phyloP scores from a whole-genome alignment of 352 stramenopile species.

The Bremia lactucae region DNA sequence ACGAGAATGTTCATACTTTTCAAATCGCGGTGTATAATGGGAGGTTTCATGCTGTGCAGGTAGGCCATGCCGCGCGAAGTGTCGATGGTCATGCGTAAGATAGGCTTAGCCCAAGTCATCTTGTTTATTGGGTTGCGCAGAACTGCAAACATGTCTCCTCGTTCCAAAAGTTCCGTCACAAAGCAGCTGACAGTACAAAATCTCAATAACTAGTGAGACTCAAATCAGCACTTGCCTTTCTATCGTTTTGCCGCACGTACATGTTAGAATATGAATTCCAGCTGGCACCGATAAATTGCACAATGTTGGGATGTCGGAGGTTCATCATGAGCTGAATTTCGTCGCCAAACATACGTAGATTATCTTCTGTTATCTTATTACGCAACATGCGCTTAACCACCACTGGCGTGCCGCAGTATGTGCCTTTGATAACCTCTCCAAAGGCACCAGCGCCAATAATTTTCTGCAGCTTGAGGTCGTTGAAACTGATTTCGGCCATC shows the following conservation, averaged over 20 bases:
- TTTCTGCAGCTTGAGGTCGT: slow-evolving; percentile 83
- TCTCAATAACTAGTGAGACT: slow-evolving; percentile 4
- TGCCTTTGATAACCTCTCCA: slow-evolving; percentile 83
- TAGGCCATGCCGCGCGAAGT: slow-evolving; percentile 94
- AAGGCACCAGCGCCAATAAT: slow-evolving; percentile 81
- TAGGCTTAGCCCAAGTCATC: slow-evolving; percentile 74
- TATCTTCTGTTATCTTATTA: slow-evolving; percentile 84
- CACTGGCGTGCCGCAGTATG: slow-evolving; percentile 80
- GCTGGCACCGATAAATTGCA: slow-evolving; percentile 85
- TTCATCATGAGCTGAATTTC: slow-evolving; percentile 89
- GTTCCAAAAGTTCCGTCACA: slow-evolving; percentile 80
- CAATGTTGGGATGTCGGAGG: slow-evolving; percentile 80
- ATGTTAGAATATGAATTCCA: slow-evolving; percentile 90
- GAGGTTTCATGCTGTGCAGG: slow-evolving; percentile 94
- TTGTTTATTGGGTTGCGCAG: slow-evolving; percentile 73
- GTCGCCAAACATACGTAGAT: slow-evolving; percentile 82
- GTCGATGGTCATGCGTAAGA: slow-evolving; percentile 85
- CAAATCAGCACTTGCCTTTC: background rate
- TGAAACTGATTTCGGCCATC: slow-evolving; percentile 85
- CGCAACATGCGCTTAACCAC: slow-evolving; percentile 85
- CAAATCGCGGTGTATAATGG: slow-evolving; percentile 98
- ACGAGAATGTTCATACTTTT: slow-evolving; percentile 91
- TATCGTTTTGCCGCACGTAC: slow-evolving; percentile 47
- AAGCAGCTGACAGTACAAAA: slow-evolving; percentile 50
- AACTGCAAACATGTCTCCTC: slow-evolving; percentile 73